A percentile compares a stretch with the other conserved stretches of the same genome.
phyloP scores from a whole-genome alignment of 2,329 filamentous ascomycete species.

The Leptodontidium sp. region DNA sequence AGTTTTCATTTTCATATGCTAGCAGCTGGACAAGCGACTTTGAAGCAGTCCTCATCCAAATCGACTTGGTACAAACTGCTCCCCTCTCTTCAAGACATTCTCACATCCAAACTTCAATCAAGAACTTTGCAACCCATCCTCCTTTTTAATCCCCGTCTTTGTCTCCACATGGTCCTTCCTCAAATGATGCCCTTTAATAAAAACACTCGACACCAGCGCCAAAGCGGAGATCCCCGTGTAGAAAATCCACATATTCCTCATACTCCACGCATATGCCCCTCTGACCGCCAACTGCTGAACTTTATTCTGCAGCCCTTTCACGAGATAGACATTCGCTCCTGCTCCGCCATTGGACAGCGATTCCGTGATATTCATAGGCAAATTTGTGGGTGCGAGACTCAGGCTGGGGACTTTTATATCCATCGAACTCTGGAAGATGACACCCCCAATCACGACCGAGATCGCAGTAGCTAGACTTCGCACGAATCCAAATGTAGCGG shows the following conservation, averaged over 20 bases:
- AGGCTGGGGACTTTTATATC: constrained; percentile 20
- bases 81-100: neutral
- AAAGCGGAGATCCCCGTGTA: constrained; percentile 29
- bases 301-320: constrained; percentile 22
- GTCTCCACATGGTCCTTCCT: constrained; percentile 59
- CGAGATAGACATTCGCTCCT: constrained; percentile 31
- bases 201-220: constrained; percentile 50
- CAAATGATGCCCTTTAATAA: constrained; percentile 53
- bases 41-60: neutral
- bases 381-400: constrained; percentile 8
- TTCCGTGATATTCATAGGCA: constrained; percentile 23
- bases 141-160: constrained; percentile 52
- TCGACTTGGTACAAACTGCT: neutral
- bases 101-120: neutral
- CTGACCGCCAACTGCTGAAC: constrained; percentile 30
- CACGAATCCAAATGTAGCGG: constrained; percentile 58
- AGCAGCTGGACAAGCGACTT: neutral
- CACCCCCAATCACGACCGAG: constrained; percentile 55
- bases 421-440: constrained; percentile 52
- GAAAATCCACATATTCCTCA: constrained; percentile 39
- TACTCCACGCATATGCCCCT: constrained; percentile 33
- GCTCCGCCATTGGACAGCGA: constrained; percentile 25
- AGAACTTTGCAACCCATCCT: neutral
- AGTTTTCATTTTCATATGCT: neutral
- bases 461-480: constrained; percentile 52